Evolutionary conservation across 129 eudicot genomes (phyloP), one percentile per base, ranked within the genome.

Genomic region (Oenanthe sinensis): DNA sequence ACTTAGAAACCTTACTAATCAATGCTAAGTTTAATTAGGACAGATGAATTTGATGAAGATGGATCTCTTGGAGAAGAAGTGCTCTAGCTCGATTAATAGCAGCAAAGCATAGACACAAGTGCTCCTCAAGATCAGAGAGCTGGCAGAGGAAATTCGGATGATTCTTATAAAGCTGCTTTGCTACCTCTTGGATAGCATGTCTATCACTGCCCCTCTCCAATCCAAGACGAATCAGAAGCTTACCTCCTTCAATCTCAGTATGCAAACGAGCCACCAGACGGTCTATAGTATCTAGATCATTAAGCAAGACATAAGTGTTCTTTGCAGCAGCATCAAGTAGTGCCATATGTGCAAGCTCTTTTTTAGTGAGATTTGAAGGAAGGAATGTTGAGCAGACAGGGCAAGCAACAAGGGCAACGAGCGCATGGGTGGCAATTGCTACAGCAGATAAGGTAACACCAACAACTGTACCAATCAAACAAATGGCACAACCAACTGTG

Each of bases 91-190:
- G 86, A 76, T 94, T 94, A 19, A 91, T 94, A 49, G 92, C 91
- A 75, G 91, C 89, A 72, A 94, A 94, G 81, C 98, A 89, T 14
- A 91, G 93, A 36, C 94, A 89, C 82, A 94, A 76, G 79, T 91
- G 93, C 37, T 89, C 97, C 79, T 91, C 93, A 26, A 94, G 97
- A 83, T 88, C 95, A 1, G 78, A 81, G 30, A 94, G 89, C 85
- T 92, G 93, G 63, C 81, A 58, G 3, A 82, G 82, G 76, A 89
- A 83, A 84, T 81, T 88, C 3, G 74, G 54, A 74, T 84, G 86
- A 33, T 86, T 88, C 82, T 87, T 91, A 58, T 65, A 74, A 28
- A 91, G 87, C 77, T 85, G 97, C 76, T 86, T 88, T 28, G 90
- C 82, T 68, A 94, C 90, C 88, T 91, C 96, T 87, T 91, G 84